Percentiles rank a stretch among this genome's conserved stretches.
Evolutionary conservation across 768 basidiomycete species (phyloP).

Genomic region (Lepiota brunneoincarnata): DNA sequence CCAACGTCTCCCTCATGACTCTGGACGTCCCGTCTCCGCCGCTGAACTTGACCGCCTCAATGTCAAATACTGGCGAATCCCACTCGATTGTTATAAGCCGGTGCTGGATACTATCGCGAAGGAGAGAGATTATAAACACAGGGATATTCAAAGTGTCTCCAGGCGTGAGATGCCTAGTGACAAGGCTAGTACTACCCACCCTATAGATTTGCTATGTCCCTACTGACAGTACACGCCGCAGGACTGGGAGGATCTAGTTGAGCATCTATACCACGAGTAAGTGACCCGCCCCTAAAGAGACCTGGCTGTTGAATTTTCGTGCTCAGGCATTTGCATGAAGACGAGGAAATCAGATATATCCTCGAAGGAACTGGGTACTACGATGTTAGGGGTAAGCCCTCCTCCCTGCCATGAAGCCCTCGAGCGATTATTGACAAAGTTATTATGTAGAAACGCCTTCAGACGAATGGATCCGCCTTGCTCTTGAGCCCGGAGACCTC

Average conservation of each 20-base stretch:
- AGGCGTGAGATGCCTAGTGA: slow-evolving; percentile 24
- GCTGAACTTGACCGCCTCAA: slow-evolving; percentile 53
- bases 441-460: slow-evolving; percentile 50
- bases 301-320: background rate
- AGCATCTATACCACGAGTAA: background rate
- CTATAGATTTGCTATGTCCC: slow-evolving; percentile 56
- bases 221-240: too few species aligned
- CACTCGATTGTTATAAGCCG: slow-evolving; percentile 54
- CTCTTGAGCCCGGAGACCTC: slow-evolving; percentile 76
- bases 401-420: background rate
- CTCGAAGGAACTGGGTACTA: slow-evolving; percentile 85
- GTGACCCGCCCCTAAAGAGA: background rate
- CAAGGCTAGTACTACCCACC: background rate
- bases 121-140: slow-evolving; percentile 76
- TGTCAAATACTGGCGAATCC: slow-evolving; percentile 66
- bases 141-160: slow-evolving; percentile 75
- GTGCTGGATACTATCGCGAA: slow-evolving; percentile 60
- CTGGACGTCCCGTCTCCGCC: slow-evolving; percentile 50
- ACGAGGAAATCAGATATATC: slow-evolving; percentile 92
- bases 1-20: slow-evolving; percentile 76
- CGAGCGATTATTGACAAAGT: background rate
- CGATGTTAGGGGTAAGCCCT: slow-evolving; percentile 77
- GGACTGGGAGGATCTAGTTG: slow-evolving; percentile 48
- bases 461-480: slow-evolving; percentile 79
- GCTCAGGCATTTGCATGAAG: slow-evolving; percentile 86